Evolutionary conservation across 148 eudicot genomes (phyloP).

Genomic region (Vaccinium darrowii): DNA sequence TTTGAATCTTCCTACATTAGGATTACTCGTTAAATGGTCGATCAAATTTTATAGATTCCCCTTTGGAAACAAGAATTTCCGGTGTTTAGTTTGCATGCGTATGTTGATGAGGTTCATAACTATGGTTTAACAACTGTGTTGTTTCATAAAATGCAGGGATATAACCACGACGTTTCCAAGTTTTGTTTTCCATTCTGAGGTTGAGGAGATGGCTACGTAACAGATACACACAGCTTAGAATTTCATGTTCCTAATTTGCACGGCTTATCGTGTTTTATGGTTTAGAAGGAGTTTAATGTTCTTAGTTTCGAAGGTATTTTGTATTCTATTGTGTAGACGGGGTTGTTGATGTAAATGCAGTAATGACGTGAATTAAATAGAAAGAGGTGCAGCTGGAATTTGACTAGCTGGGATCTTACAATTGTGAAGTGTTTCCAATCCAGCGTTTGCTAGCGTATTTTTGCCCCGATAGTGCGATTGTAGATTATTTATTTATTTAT

Average conservation of each 20-base stretch:
- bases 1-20: too few species aligned
- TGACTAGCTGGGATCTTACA: not conserved
- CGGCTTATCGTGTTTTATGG: not conserved
- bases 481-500: too few species aligned
- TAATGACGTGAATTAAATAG: not conserved
- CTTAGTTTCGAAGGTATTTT: not conserved
- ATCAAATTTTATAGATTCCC: too few species aligned
- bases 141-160: constrained; percentile 49
- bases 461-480: not conserved
- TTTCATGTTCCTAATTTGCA: not conserved
- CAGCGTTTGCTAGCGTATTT: not conserved
- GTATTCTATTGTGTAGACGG: not conserved
- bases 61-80: too few species aligned
- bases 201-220: constrained; percentile 60
- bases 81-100: not conserved
- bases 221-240: constrained; percentile 6
- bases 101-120: not conserved
- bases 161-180: constrained; percentile 79
- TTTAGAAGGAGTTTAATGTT: not conserved
- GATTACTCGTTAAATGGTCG: too few species aligned
- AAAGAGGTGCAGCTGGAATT: not conserved
- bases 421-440: not conserved
- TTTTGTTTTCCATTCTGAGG: constrained; percentile 73
- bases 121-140: not conserved
- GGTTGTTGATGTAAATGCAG: not conserved